A percentile compares a stretch with the other conserved stretches of the same genome.
phyloP scores from a whole-genome alignment of 73 alveolate genomes.

The Paramecium sexaurelia region DNA sequence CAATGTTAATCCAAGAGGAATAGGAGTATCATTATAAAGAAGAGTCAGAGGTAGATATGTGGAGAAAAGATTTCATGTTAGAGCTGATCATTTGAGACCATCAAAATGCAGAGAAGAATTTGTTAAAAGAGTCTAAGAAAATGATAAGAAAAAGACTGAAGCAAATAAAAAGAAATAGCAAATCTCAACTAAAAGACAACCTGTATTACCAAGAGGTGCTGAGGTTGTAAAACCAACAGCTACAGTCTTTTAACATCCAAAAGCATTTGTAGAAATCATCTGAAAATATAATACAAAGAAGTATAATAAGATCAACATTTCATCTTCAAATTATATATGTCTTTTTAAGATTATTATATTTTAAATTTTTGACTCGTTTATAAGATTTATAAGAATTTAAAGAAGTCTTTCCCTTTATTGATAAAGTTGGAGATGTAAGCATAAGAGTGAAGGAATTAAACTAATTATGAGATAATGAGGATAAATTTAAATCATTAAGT shows the following conservation, averaged over 20 bases:
- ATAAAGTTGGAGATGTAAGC: too few species aligned
- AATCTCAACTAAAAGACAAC: constrained; percentile 70
- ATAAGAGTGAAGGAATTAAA: too few species aligned
- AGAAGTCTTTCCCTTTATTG: too few species aligned
- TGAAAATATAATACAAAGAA: constrained; percentile 48
- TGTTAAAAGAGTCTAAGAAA: constrained; percentile 92
- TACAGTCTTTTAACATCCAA: constrained; percentile 68
- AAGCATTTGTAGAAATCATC: constrained; percentile 61
- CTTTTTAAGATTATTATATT: too few species aligned
- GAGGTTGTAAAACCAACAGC: constrained; percentile 56
- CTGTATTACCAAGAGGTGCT: constrained; percentile 64
- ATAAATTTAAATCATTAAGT: too few species aligned
- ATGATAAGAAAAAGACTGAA: constrained; percentile 81
- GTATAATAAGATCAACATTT: too few species aligned
- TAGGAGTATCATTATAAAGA: constrained; percentile 87
- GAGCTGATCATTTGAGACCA: constrained; percentile 91
- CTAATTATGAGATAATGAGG: too few species aligned
- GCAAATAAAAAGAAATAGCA: constrained; percentile 67
- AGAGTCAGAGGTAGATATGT: constrained; percentile 88
- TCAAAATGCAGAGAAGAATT: constrained; percentile 97
- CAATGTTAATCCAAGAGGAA: constrained; percentile 84
- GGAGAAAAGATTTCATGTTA: constrained; percentile 91
- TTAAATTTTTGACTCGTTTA: too few species aligned
- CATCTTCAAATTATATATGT: too few species aligned
- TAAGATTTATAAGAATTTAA: too few species aligned